Evolutionary conservation across 2,329 filamentous ascomycete genomes (phyloP), one percentile per base, ranked within the genome.

Genomic region (Zymoseptoria passerinii): DNA sequence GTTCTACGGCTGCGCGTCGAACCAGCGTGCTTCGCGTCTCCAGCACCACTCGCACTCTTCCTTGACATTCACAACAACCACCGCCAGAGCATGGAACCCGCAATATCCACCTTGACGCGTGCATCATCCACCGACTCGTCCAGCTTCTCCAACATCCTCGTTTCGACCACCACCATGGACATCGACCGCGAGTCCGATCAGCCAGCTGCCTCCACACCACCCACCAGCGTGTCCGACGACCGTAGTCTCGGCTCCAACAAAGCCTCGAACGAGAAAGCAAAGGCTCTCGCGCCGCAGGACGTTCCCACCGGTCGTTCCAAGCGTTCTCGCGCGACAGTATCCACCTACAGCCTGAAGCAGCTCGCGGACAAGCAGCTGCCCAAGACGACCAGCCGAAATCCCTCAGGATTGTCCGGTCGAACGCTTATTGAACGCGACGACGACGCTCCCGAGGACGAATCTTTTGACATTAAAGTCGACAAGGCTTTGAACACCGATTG

Each of bases 171-270:
- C 62, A 70, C 64, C 28, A 61, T 61, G 48, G 67, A 70, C 58
- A 63, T 67, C 57, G 67, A 67, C 58, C 68, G 68, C 64, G 70
- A 70, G 61, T 66, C 70, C 71, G 72, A 76, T 68, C 81, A 66
- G 75, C 80, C 77, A 80, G 80, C 76, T 83, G 80, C 77, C 66
- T 86, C 83, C 19, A 88, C 86, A 58, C 85, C 86, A 52, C 83
- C 84, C 23, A 88, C 85, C 53, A 88, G 83, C 65, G 76, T 85
- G 64, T 82, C 81, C 68, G 85, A 88, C 70, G 79, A 77, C 66
- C 78, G 77, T 60, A 87, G 84, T 73, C 75, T 84, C 48, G 72
- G 76, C 48, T 77, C 58, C 52, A 62, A 27, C 62, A 67, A 58
- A 67, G 63, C 40, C 16, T 53, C 57, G 20, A 62, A 63, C 28